Conservation (phyloP, 1,139 yeast species). For the Blastobotrys malaysiensis region DNA sequence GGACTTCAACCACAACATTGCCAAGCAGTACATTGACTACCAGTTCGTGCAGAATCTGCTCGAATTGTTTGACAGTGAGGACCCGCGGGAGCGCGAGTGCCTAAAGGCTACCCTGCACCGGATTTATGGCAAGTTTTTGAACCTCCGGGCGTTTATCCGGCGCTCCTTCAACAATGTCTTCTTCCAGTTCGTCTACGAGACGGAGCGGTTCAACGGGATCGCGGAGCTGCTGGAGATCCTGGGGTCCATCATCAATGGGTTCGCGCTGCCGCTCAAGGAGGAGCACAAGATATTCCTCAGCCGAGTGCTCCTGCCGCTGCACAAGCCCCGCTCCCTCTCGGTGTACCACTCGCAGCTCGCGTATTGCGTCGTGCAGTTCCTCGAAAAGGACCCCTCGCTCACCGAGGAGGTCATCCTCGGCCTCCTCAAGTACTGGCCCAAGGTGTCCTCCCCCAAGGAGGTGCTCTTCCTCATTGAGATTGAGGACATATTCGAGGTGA, state of each 20-base stretch:
- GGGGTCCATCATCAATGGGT: constrained; percentile 95
- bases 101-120: constrained; percentile 91
- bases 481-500: constrained; percentile 93
- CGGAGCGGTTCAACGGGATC: constrained; percentile 92
- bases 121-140: constrained; percentile 90
- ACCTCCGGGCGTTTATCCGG: constrained; percentile 85
- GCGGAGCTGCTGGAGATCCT: constrained; percentile 91
- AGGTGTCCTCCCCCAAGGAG: constrained; percentile 90
- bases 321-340: constrained; percentile 82
- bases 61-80: constrained; percentile 93
- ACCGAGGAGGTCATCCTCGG: constrained; percentile 97
- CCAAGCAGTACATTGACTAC: constrained; percentile 91
- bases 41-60: constrained; percentile 73
- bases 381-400: constrained; percentile 85
- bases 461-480: constrained; percentile 93
- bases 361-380: constrained; percentile 91
- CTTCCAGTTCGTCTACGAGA: constrained; percentile 88
- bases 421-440: constrained; percentile 92
- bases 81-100: constrained; percentile 92
- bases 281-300: constrained; percentile 91
- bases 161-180: constrained; percentile 89
- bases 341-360: constrained; percentile 95
- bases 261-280: constrained; percentile 93
- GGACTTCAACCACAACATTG: constrained; percentile 88
- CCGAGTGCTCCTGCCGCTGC: constrained; percentile 87